These are phyloP conservation scores for Talaromyces sp. DNA, from an alignment of 2,329 filamentous ascomycete species.

Conservation along the genomic window DNA sequence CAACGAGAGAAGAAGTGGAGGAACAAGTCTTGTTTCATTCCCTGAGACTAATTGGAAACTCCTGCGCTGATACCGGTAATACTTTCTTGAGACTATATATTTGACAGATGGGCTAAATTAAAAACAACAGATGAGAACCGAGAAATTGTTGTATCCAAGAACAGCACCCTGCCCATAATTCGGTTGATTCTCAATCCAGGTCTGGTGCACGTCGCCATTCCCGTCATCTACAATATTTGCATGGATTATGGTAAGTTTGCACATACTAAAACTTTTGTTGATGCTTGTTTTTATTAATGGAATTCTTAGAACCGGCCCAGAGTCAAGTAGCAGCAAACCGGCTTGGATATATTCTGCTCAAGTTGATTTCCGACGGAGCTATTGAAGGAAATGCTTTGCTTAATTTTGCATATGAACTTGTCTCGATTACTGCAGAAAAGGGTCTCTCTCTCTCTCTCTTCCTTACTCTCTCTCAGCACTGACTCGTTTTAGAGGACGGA, in stretches of 20 bases:
- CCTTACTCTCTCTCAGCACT: not conserved
- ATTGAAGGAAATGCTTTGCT: constrained; percentile 29
- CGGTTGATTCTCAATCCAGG: constrained; percentile 27
- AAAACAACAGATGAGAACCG: constrained; percentile 37
- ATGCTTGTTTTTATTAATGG: constrained; percentile 15
- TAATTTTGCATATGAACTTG: constrained; percentile 34
- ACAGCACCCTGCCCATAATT: constrained; percentile 35
- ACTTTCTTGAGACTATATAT: not conserved
- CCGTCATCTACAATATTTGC: constrained; percentile 43
- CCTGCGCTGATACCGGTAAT: constrained; percentile 40
- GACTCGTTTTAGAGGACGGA: constrained; percentile 23
- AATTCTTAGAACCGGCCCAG: constrained; percentile 32
- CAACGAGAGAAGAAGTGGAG: constrained; percentile 24
- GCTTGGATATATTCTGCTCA: constrained; percentile 32
- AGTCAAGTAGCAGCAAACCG: constrained; percentile 31
- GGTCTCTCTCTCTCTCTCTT: constrained; percentile 20
- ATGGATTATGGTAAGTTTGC: constrained; percentile 35
- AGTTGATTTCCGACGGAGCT: constrained; percentile 26
- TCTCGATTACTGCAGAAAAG: constrained; percentile 35
- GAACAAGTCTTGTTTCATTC: constrained; percentile 32
- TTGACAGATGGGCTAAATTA: constrained; percentile 9
- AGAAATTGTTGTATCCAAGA: constrained; percentile 31
- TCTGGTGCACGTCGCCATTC: constrained; percentile 35
- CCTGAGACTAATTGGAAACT: constrained; percentile 40
- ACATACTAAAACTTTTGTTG: not conserved